Conservation (phyloP, 1,284 basidiomycete genomes). For the Porogramme epimiltina region DNA sequence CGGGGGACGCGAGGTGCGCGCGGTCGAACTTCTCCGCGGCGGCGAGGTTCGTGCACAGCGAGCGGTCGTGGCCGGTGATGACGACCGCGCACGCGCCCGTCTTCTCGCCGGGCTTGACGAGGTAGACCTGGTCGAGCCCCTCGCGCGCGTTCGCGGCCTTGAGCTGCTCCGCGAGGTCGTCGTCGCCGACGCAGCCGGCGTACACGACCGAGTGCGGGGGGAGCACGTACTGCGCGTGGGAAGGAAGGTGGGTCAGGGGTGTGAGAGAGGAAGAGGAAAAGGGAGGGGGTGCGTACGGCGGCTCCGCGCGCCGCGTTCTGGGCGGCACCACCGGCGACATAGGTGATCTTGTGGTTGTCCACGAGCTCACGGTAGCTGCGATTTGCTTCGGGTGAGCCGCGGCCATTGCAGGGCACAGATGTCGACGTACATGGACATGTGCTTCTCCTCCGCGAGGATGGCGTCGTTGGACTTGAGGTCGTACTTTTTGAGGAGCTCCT, state of each 20-base stretch:
- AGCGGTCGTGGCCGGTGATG: constrained; percentile 92
- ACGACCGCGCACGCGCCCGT: constrained; percentile 98
- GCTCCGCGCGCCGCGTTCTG: constrained; percentile 97
- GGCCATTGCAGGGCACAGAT: no score
- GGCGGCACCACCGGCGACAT: constrained; percentile 95
- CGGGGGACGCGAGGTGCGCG: constrained; percentile 78
- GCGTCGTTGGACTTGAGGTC: constrained; percentile 94
- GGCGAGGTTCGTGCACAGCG: constrained; percentile 89
- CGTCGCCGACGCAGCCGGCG: constrained; percentile 93
- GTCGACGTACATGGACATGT: constrained; percentile 72
- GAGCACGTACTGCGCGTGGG: constrained; percentile 75
- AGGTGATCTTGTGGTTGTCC: constrained; percentile 78
- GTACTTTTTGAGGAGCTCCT: constrained; percentile 89
- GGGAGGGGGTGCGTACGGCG: constrained; percentile 69
- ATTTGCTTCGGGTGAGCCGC: not conserved
- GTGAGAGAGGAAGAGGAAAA: not conserved
- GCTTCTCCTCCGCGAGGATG: constrained; percentile 91
- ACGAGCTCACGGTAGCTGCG: constrained; percentile 88
- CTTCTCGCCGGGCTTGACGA: constrained; percentile 83
- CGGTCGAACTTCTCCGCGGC: constrained; percentile 89
- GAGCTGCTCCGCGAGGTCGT: constrained; percentile 88
- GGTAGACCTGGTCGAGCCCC: constrained; percentile 88
- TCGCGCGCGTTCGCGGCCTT: constrained; percentile 93
- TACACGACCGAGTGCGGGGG: constrained; percentile 93
- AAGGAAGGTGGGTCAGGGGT: not conserved